Evolutionary conservation across 805 yeast species (phyloP).

Genomic region (Myxozyma geophila): DNA sequence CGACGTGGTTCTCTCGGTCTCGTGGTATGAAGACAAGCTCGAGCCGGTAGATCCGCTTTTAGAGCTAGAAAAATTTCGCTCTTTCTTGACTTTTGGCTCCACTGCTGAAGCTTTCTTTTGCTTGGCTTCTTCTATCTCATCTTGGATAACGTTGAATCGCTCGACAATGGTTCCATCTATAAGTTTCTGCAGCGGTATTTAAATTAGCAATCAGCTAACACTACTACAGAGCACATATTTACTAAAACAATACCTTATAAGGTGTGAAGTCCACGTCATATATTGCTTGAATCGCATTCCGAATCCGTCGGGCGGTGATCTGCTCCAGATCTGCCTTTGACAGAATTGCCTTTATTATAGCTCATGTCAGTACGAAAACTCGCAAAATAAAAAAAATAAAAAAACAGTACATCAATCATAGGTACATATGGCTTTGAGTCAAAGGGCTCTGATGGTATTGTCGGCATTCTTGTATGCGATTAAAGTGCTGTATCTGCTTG

Average conservation of each 20-base stretch:
- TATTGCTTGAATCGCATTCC: slow-evolving; percentile 73
- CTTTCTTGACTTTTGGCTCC: not conserved
- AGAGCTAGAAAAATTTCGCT: not conserved
- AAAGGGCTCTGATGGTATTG: slow-evolving; percentile 20
- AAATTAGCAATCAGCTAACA: not conserved
- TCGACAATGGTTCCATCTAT: slow-evolving; percentile 64
- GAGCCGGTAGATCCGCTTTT: not conserved
- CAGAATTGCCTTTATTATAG: slow-evolving; percentile 60
- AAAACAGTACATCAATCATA: slow-evolving; percentile 18
- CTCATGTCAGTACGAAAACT: not conserved
- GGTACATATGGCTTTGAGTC: slow-evolving; percentile 21
- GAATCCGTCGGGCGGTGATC: slow-evolving; percentile 70
- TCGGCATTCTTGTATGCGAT: slow-evolving; percentile 4
- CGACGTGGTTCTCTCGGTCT: no score
- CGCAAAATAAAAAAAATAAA: not conserved
- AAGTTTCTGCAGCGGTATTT: slow-evolving; percentile 49
- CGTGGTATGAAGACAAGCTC: no score
- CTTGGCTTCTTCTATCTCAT: slow-evolving; percentile 45
- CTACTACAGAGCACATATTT: not conserved
- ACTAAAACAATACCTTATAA: slow-evolving; percentile 44
- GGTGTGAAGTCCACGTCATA: slow-evolving; percentile 59
- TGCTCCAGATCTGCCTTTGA: slow-evolving; percentile 70
- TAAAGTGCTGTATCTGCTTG: no score
- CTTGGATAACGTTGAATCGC: slow-evolving; percentile 57
- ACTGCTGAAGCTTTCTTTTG: not conserved